Base-by-base conservation (phyloP, 1,139 yeast species). In the Candida sanyaensis region DNA sequence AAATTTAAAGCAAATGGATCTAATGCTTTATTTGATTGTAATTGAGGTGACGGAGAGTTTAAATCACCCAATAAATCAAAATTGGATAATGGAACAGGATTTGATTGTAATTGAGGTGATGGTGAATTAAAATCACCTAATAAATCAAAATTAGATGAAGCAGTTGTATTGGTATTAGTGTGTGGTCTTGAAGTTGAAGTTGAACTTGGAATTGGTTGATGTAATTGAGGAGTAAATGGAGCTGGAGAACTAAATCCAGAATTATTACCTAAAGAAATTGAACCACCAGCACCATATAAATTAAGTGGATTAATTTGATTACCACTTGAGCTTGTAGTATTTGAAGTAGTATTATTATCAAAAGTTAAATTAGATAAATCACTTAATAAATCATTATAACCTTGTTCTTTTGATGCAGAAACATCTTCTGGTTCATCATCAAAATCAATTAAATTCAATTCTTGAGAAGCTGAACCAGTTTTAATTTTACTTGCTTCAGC, bases 371-470 rank as follows among this genome's bases (percentile, higher is more conserved):
- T 83, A 41, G 86, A 81, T 57, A 88, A 75, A 55, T 86, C 95
- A 48, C 88, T 84, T 55, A 88, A 73, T 54, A 88, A 75, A 60
- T 88, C 96, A 48, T 81, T 82, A 47, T 78, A 78, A 10, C 80
- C 80, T 54, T 73, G 71, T 55, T 80, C 83, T 42, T 58, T 62
- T 9, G 66, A 63, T 51, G 72, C 72, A 47, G 70, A 58, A 26
- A 66, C 71, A 47, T 75, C 82, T 38, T 55, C 59, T 8, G 68
- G 68, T 50, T 80, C 90, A 56, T 83, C 90, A 59, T 81, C 93
- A 59, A 91, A 88, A 63, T 91, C 97, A 59, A 91, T 88, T 61
- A 91, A 77, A 61, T 80, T 86, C 55, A 72, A 61, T 57, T 82
- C 77, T 27, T 43, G 31, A n/a, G 50, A 41, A n/a, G 68, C 69